Percentiles rank a stretch among this genome's conserved stretches.
Conservation (phyloP, 1,139 yeast species). For the Suhomyces bribrorum region DNA sequence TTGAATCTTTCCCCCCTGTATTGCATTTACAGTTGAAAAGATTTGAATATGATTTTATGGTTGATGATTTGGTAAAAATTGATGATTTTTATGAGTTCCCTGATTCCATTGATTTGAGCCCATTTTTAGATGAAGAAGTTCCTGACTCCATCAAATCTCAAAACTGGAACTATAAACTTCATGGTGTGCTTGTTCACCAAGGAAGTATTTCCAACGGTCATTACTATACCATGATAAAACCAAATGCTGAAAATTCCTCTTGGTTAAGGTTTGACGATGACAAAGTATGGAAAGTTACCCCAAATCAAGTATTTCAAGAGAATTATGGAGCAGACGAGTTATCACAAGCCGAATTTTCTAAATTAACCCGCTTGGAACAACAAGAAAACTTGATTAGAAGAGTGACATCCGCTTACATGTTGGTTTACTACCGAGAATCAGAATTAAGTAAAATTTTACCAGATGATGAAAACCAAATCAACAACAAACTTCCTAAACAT, state of each 20-base stretch:
- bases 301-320: conserved; percentile 83
- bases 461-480: conserved; percentile 47
- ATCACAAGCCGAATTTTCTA: conserved; percentile 47
- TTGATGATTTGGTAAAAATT: conserved; percentile 85
- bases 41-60: conserved; percentile 90
- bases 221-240: conserved; percentile 91
- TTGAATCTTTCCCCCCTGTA: conserved; percentile 88
- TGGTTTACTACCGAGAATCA: conserved; percentile 80
- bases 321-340: conserved; percentile 82
- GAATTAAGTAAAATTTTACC: conserved; percentile 61
- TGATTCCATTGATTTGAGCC: conserved; percentile 73
- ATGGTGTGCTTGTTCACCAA: conserved; percentile 92
- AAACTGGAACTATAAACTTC: conserved; percentile 77
- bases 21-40: conserved; percentile 90
- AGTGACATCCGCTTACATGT: conserved; percentile 95
- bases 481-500: conserved; percentile 60
- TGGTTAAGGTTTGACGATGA: conserved; percentile 98
- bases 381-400: conserved; percentile 67
- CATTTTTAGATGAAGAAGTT: conserved; percentile 69
- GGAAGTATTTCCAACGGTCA: conserved; percentile 97
- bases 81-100: conserved; percentile 94
- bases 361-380: conserved; percentile 58
- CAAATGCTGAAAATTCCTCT: conserved; percentile 56
- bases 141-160: conserved; percentile 45
- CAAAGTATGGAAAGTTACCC: conserved; percentile 83